These are phyloP conservation scores for Aspergillus felis DNA, from an alignment of 2,329 filamentous ascomycete genomes.

Conservation along the genomic window DNA sequence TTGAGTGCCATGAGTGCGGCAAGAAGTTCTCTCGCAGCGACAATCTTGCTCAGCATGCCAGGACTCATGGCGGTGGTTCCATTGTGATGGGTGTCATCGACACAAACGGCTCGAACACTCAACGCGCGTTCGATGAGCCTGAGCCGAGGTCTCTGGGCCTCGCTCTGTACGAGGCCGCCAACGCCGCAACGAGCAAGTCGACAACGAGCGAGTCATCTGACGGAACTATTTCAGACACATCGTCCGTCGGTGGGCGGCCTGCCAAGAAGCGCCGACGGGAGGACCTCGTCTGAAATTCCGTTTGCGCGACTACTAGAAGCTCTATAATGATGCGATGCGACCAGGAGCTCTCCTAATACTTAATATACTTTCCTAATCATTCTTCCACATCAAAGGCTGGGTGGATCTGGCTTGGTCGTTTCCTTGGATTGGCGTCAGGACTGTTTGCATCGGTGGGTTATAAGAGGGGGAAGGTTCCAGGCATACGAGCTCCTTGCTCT, in stretches of 20 bases:
- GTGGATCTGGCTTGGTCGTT: constrained; percentile 24
- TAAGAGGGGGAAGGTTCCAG: constrained; percentile 15
- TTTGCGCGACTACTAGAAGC: constrained; percentile 9
- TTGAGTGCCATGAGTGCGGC: constrained; percentile 94
- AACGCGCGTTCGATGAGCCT: constrained; percentile 44
- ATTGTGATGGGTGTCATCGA: constrained; percentile 88
- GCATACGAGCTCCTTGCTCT: constrained; percentile 17
- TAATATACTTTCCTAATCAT: constrained; percentile 28
- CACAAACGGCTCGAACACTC: constrained; percentile 54
- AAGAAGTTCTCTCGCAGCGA: constrained; percentile 99
- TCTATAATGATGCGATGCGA: constrained; percentile 36
- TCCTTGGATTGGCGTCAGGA: constrained; percentile 32
- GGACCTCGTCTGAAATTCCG: constrained; percentile 51
- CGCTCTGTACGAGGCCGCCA: constrained; percentile 76
- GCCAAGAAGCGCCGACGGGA: constrained; percentile 78
- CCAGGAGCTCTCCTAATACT: constrained; percentile 35
- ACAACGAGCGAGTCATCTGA: constrained; percentile 44
- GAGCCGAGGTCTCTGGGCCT: constrained; percentile 67
- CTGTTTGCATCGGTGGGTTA: constrained; percentile 25
- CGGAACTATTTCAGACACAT: constrained; percentile 27
- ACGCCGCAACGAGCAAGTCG: constrained; percentile 63
- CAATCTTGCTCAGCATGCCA: constrained; percentile 92
- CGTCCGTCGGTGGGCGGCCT: constrained; percentile 42
- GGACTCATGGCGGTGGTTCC: constrained; percentile 85
- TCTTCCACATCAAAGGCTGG: constrained; percentile 14